Evolutionary conservation across 2,329 filamentous ascomycete genomes (phyloP).

Genomic region (Cladophialophora psammophila): DNA sequence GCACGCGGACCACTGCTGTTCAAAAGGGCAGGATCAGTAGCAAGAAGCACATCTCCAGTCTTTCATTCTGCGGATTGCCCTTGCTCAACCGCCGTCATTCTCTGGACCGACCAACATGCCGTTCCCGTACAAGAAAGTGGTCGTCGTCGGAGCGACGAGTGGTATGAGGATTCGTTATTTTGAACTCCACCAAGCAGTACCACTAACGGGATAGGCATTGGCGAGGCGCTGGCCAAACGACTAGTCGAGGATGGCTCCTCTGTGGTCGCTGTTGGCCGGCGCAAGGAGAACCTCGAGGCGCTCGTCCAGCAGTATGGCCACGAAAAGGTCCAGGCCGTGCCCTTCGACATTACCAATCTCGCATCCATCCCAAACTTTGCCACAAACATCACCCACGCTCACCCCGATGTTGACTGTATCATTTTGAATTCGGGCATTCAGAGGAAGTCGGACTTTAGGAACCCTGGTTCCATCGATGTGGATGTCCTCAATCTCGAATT

Average conservation of each 20-base stretch:
- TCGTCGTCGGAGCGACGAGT: slow-evolving; percentile 60
- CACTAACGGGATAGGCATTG: slow-evolving; percentile 45
- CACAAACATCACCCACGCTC: slow-evolving; percentile 47
- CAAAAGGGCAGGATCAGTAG: too few species aligned
- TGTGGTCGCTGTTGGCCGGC: slow-evolving; percentile 59
- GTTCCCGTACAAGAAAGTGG: slow-evolving; percentile 60
- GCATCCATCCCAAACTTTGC: slow-evolving; percentile 57
- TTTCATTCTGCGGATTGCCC: too few species aligned
- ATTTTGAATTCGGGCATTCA: slow-evolving; percentile 64
- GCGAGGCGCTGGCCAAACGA: slow-evolving; percentile 58
- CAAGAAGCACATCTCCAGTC: too few species aligned
- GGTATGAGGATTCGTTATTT: slow-evolving; percentile 21
- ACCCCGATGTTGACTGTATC: slow-evolving; percentile 61
- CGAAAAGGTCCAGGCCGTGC: slow-evolving; percentile 54
- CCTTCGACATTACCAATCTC: slow-evolving; percentile 61
- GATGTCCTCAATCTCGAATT: slow-evolving; percentile 54
- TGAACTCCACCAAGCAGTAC: neutral
- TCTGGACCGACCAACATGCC: slow-evolving; percentile 24
- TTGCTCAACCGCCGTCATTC: too few species aligned
- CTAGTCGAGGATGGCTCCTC: slow-evolving; percentile 57
- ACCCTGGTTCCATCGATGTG: slow-evolving; percentile 57
- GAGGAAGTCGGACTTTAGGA: slow-evolving; percentile 57
- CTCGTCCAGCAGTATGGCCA: slow-evolving; percentile 57
- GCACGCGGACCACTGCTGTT: too few species aligned
- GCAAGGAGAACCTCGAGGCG: slow-evolving; percentile 59